Conservation (phyloP, 2,329 filamentous ascomycete species). For the Pseudopyrenochaeta lycopersici region DNA sequence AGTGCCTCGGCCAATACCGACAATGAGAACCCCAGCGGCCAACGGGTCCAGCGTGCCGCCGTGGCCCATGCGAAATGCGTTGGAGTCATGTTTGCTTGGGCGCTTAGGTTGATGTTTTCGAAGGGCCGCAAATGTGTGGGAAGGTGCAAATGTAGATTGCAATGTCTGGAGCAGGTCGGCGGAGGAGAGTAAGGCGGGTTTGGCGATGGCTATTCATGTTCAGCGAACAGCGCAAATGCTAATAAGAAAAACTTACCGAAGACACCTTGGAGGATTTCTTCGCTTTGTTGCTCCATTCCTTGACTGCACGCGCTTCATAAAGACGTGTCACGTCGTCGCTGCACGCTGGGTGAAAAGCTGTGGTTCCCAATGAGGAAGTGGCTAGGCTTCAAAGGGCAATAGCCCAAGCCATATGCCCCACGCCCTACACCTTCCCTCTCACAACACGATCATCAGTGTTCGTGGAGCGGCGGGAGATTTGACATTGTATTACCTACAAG, state of each 20-base stretch:
- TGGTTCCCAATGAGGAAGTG: not conserved
- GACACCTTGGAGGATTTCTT: slow-evolving; percentile 27
- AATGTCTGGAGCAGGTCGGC: slow-evolving; percentile 34
- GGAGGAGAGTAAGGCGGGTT: slow-evolving; percentile 33
- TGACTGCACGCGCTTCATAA: not conserved
- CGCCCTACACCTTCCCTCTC: slow-evolving; percentile 11
- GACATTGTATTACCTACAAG: too few relatives aligned
- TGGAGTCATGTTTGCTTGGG: slow-evolving; percentile 27
- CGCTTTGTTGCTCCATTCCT: slow-evolving; percentile 2
- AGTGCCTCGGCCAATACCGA: slow-evolving; percentile 42
- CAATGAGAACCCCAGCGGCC: slow-evolving; percentile 40
- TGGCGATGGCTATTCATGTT: slow-evolving; percentile 27
- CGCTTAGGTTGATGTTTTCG: slow-evolving; percentile 25
- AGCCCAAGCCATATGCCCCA: slow-evolving; percentile 8
- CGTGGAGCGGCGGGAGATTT: too few relatives aligned
- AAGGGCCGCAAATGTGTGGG: slow-evolving; percentile 26
- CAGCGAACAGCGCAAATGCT: too few relatives aligned
- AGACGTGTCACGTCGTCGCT: not conserved
- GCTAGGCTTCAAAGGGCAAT: not conserved
- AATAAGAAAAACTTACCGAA: slow-evolving; percentile 38
- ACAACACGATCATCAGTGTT: too few relatives aligned
- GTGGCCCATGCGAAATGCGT: slow-evolving; percentile 40
- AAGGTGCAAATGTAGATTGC: slow-evolving; percentile 28
- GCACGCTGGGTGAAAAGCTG: not conserved
- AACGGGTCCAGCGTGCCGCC: slow-evolving; percentile 44